phyloP scores from a whole-genome alignment of 805 yeast genomes.

The Dipodascopsis uninucleata region DNA sequence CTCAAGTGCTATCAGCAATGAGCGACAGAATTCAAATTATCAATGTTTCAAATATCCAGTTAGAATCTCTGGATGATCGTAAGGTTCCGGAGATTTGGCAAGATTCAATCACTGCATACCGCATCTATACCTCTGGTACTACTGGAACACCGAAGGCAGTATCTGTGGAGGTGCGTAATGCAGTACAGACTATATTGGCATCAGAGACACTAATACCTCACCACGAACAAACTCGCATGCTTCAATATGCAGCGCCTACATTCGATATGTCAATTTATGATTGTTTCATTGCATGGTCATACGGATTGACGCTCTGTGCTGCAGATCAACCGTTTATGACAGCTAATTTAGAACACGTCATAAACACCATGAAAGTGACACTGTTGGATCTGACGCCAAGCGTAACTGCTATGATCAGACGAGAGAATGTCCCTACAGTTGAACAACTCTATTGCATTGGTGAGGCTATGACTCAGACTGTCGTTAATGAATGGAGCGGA shows the following conservation, averaged over 20 bases:
- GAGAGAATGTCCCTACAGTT: slow-evolving; percentile 20
- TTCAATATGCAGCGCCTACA: slow-evolving; percentile 28
- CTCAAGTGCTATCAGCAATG: background rate
- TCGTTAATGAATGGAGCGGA: slow-evolving; percentile 27
- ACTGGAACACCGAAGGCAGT: slow-evolving; percentile 30
- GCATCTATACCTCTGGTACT: slow-evolving; percentile 29
- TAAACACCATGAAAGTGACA: slow-evolving; percentile 13
- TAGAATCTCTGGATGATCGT: background rate
- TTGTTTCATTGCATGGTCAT: slow-evolving; percentile 28
- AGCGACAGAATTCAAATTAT: background rate
- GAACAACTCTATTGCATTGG: slow-evolving; percentile 30
- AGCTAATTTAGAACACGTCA: slow-evolving; percentile 18
- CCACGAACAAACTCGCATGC: slow-evolving; percentile 5
- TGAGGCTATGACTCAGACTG: slow-evolving; percentile 23
- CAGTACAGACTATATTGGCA: slow-evolving; percentile 23
- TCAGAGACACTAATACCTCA: slow-evolving; percentile 17
- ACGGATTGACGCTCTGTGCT: slow-evolving; percentile 27
- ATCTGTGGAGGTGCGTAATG: slow-evolving; percentile 18
- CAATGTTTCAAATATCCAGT: slow-evolving; percentile 6
- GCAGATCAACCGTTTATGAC: slow-evolving; percentile 18
- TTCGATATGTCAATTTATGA: slow-evolving; percentile 30
- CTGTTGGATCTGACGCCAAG: slow-evolving; percentile 31
- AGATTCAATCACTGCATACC: slow-evolving; percentile 22
- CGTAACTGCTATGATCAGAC: slow-evolving; percentile 23
- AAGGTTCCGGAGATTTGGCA: too few species aligned